Conservation (phyloP, 352 stramenopile genomes). For the Phytopythium aichiense region DNA sequence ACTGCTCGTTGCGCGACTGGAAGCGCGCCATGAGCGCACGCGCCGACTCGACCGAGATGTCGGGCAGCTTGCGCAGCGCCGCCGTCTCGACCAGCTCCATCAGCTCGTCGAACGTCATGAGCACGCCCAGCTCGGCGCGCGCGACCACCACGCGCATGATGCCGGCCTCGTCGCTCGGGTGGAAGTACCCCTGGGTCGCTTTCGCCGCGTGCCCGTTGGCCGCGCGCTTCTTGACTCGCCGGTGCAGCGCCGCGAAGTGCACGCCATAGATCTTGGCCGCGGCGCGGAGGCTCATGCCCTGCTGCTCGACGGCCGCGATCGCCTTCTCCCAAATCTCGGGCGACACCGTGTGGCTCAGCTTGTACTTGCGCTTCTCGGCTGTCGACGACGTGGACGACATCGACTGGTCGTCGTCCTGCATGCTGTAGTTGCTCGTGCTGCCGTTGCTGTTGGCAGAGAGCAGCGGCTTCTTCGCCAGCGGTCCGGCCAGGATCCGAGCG, state of each 20-base stretch:
- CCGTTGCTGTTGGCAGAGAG: not conserved
- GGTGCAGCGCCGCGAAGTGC: constrained; percentile 42
- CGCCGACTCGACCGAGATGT: constrained; percentile 45
- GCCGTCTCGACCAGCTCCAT: constrained; percentile 43
- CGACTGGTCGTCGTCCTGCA: not conserved
- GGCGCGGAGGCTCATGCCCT: constrained; percentile 40
- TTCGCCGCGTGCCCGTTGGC: constrained; percentile 11
- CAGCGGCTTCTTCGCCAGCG: not conserved
- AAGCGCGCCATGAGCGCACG: constrained; percentile 31
- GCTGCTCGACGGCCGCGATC: constrained; percentile 39
- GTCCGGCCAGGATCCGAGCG: not conserved
- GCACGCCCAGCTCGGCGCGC: constrained; percentile 39
- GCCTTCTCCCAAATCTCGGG: constrained; percentile 44
- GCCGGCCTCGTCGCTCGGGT: constrained; percentile 37
- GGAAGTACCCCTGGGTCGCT: constrained; percentile 24
- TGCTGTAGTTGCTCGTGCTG: not conserved
- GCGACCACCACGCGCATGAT: constrained; percentile 43
- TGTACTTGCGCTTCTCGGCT: constrained; percentile 29
- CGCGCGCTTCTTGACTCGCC: constrained; percentile 38
- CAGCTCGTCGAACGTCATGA: constrained; percentile 55
- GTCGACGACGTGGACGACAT: constrained; percentile 2
- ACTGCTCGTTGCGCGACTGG: constrained; percentile 34
- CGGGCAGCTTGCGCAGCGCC: constrained; percentile 40
- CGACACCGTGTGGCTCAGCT: constrained; percentile 39
- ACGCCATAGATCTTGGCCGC: constrained; percentile 37